Conservation (phyloP, 768 basidiomycete genomes). For the Rhodotorula graminis region DNA sequence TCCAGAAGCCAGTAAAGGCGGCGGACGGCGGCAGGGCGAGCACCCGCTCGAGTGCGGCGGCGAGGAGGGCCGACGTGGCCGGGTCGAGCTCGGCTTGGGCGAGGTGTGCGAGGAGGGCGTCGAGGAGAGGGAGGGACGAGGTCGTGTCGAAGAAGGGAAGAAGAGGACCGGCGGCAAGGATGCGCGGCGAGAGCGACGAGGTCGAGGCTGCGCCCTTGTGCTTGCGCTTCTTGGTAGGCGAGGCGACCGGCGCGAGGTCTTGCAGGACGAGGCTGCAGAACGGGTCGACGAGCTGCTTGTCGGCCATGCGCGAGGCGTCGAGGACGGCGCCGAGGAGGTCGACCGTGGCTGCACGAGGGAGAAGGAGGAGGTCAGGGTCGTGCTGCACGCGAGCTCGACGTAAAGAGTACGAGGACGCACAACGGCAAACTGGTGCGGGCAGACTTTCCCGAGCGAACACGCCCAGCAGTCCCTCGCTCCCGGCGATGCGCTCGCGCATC, state of each 20-base stretch:
- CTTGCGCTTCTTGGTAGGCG: conserved; percentile 5
- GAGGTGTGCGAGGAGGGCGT: not conserved
- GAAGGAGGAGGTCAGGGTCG: not conserved
- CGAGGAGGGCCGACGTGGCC: not conserved
- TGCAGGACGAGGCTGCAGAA: conserved; percentile 9
- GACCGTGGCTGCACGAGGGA: not conserved
- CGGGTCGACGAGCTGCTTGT: not conserved
- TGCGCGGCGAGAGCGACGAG: not conserved
- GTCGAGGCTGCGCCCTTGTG: not conserved
- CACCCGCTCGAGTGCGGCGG: conserved; percentile 6
- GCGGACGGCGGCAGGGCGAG: not conserved
- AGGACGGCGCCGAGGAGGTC: conserved; percentile 1
- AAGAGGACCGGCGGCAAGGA: conserved; percentile 14
- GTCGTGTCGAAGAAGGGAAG: conserved; percentile 27
- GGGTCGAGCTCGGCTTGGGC: not conserved
- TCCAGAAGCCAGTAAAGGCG: conserved; percentile 19
- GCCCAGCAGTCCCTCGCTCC: not conserved
- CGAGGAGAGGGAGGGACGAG: conserved; percentile 9
- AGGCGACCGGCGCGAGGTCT: not conserved
- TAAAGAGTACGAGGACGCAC: not conserved
- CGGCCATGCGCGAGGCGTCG: not conserved
- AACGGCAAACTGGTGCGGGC: not conserved
- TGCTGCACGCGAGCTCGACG: too few relatives aligned
- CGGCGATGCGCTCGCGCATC: not conserved
- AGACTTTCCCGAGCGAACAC: not conserved